Base-by-base conservation (phyloP, 257 asterid genomes). In the Solanum paucissectum region DNA sequence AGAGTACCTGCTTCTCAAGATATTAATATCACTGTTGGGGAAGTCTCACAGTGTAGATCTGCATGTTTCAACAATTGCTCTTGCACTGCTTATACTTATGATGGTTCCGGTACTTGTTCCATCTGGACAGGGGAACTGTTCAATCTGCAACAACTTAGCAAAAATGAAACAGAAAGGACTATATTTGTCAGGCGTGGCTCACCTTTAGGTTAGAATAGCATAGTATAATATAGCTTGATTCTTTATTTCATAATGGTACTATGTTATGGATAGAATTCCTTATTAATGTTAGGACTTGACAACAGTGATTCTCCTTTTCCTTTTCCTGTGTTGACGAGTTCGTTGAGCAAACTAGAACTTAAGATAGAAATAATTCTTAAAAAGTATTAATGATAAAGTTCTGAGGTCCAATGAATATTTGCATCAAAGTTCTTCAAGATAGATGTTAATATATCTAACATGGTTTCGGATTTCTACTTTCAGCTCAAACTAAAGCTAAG, bases 51-150 rank as follows among this genome's bases (percentile, higher is more conserved):
- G 3, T 75, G 86, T 74, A 46, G 82, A 76, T 74, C 86, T 36
- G 3, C 38, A 1, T 87, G 88, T 66, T 11, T 58, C 42, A 1
- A 11, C 10, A 11, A 0, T 55, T 75, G 88, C 27, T 37, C 8
- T 75, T 87, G 88, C 14, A 87, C 44, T 18, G 88, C 66, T 37
- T 87, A 87, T 58, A 60, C 88, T 87, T 74, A 34, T 38, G 42
- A 85, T 14, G 29, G 1, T 20, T 73, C 81, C 1, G n/a, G 25
- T 27, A 23, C 0, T n/a, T 85, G 87, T 74, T 85, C 21, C 6
- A 33, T 85, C 71, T 85, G 87, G 87, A 0, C 34, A n/a, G 87
- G 32, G 21, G 82, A 38, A 5, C 13, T 85, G 36, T 25, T 38
- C 29, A 27, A 85, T 42, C 16, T 85, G 66, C 23, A 85, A 6